Conservation (phyloP, 2,329 filamentous ascomycete species). For the Coniochaeta sp. region DNA sequence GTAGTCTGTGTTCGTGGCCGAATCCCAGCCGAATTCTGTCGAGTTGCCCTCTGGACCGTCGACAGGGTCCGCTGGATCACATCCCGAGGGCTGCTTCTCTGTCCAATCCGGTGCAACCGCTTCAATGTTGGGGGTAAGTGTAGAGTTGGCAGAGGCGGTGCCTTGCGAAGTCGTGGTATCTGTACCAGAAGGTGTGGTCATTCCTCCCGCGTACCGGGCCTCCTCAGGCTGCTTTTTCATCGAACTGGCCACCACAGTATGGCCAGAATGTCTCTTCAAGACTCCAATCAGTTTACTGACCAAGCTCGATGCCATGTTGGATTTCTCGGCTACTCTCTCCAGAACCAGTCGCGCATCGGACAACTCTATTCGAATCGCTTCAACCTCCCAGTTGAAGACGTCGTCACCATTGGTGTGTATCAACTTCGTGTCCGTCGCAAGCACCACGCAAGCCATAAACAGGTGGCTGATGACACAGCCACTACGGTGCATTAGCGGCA, state of each 20-base stretch:
- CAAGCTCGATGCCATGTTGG: constrained; percentile 9
- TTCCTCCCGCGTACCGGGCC: too few species aligned
- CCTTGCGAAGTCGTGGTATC: too few species aligned
- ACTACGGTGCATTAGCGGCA: constrained; percentile 1
- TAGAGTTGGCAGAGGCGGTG: too few species aligned
- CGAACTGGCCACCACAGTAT: constrained; percentile 1
- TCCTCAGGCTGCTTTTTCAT: neutral
- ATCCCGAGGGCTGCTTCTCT: too few species aligned
- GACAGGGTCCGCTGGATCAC: too few species aligned
- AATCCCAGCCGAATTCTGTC: neutral
- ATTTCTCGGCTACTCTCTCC: constrained; percentile 10
- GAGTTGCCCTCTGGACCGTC: neutral
- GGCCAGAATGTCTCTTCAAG: constrained; percentile 7
- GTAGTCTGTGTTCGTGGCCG: neutral
- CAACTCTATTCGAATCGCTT: constrained; percentile 7
- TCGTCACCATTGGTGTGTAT: neutral
- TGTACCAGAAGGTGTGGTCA: too few species aligned
- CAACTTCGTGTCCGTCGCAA: constrained; percentile 9
- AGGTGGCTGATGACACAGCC: constrained; percentile 6
- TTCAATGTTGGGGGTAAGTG: too few species aligned
- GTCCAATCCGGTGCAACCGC: too few species aligned
- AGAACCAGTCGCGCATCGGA: constrained; percentile 10
- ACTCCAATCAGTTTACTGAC: constrained; percentile 9
- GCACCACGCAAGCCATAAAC: constrained; percentile 11
- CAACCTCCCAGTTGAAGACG: constrained; percentile 5